These are phyloP conservation scores for Globisporangium paddicum DNA, from an alignment of 352 stramenopile genomes.

Conservation along the genomic window DNA sequence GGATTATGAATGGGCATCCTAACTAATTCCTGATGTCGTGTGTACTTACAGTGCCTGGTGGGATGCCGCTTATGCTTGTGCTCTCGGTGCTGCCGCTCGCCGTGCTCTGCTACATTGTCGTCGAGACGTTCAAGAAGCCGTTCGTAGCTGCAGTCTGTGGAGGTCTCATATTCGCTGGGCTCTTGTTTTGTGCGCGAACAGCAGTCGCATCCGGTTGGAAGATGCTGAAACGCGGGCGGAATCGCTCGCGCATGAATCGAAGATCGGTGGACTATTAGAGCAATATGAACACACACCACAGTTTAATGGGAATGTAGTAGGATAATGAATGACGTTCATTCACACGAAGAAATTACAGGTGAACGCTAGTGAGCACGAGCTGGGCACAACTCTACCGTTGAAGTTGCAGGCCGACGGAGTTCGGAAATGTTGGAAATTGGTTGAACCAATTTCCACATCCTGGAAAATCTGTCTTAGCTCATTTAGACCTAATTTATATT, in stretches of 20 bases:
- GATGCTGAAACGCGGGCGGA: neutral
- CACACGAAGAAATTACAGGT: neutral
- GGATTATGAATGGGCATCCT: neutral
- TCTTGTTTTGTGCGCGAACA: slow-evolving; percentile 7
- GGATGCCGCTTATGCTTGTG: slow-evolving; percentile 21
- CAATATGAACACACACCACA: neutral
- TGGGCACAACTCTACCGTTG: neutral
- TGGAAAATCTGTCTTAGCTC: neutral
- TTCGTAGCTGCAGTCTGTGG: slow-evolving; percentile 7
- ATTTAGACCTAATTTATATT: neutral
- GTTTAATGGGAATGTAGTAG: neutral
- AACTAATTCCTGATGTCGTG: neutral
- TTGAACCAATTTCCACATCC: neutral
- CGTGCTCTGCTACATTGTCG: slow-evolving; percentile 19
- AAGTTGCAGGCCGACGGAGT: neutral
- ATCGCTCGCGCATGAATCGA: neutral
- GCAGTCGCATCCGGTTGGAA: neutral
- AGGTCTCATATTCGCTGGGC: slow-evolving; percentile 8
- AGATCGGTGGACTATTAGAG: slow-evolving; percentile 9
- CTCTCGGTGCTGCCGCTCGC: slow-evolving; percentile 15
- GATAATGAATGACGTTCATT: neutral
- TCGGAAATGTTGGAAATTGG: neutral
- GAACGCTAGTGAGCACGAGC: neutral
- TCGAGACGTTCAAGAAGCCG: slow-evolving; percentile 10
- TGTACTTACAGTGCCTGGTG: slow-evolving; percentile 15